These are phyloP conservation scores for Suillus subalutaceus DNA, from an alignment of 768 basidiomycete genomes.

Conservation along the genomic window DNA sequence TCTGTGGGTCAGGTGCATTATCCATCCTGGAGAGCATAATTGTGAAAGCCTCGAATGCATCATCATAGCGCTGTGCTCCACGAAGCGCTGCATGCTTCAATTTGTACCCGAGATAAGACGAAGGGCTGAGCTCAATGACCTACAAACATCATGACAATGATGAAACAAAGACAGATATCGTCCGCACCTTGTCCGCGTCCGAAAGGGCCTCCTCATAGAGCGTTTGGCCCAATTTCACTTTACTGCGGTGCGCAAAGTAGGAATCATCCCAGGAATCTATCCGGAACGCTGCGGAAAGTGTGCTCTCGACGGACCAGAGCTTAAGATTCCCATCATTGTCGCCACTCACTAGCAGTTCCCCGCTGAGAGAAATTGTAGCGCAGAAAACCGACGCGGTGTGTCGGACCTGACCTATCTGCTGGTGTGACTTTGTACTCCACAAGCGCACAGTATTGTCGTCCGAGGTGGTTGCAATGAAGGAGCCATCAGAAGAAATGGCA, in stretches of 20 bases:
- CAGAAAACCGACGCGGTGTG: neutral
- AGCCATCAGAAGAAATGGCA: conserved; percentile 31
- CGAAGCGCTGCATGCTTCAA: neutral
- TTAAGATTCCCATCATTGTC: neutral
- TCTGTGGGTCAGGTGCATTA: neutral
- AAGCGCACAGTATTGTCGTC: conserved; percentile 83
- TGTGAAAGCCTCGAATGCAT: neutral
- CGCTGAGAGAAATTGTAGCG: neutral
- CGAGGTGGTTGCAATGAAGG: conserved; percentile 68
- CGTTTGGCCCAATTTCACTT: neutral
- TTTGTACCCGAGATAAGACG: neutral
- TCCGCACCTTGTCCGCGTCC: neutral
- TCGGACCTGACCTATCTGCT: neutral
- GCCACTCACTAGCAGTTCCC: neutral
- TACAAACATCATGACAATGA: neutral
- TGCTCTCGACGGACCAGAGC: neutral
- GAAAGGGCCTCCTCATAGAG: neutral
- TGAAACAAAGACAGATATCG: neutral
- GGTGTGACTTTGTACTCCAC: conserved; percentile 49
- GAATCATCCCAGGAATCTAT: neutral
- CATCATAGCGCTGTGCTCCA: neutral
- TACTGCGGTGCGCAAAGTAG: neutral
- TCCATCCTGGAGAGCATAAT: neutral
- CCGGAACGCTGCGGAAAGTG: neutral
- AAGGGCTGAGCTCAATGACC: neutral